phyloP scores from a whole-genome alignment of 441 rosid genomes.

The Syzygium syzygioides region DNA sequence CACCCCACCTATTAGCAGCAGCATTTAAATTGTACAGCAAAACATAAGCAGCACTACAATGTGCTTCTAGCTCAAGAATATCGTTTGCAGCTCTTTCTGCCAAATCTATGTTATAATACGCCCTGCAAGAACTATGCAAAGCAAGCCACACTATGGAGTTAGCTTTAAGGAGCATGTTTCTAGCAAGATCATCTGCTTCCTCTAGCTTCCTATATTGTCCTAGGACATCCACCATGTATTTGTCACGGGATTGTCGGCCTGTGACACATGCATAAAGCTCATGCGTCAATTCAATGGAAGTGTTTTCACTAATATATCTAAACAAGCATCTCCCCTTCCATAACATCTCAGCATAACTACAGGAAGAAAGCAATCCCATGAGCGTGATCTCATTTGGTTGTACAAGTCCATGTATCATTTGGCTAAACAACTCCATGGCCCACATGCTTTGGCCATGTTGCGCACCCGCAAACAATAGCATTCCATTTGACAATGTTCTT shows the following conservation, averaged over 20 bases:
- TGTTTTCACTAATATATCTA: background rate
- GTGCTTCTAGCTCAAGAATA: background rate
- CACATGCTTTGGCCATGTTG: background rate
- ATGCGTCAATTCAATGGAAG: background rate
- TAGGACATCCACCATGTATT: background rate
- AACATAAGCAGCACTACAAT: background rate
- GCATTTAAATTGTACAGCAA: background rate
- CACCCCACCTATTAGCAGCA: background rate
- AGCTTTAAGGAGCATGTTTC: background rate
- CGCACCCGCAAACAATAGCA: background rate
- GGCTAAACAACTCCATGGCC: background rate
- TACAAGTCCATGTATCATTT: fast-evolving
- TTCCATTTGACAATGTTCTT: background rate
- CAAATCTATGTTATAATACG: background rate
- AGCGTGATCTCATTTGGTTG: background rate
- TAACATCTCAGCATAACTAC: background rate
- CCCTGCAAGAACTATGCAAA: background rate
- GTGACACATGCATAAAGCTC: background rate
- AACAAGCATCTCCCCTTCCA: background rate
- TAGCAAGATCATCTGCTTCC: background rate
- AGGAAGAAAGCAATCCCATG: fast-evolving
- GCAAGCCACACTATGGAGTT: background rate
- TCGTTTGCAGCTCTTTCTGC: background rate
- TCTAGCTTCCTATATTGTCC: background rate
- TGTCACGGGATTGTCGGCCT: no score